Evolutionary conservation across 2,329 filamentous ascomycete species (phyloP), one percentile per base, ranked within the genome.

Genomic region (Corinectria fuckeliana): DNA sequence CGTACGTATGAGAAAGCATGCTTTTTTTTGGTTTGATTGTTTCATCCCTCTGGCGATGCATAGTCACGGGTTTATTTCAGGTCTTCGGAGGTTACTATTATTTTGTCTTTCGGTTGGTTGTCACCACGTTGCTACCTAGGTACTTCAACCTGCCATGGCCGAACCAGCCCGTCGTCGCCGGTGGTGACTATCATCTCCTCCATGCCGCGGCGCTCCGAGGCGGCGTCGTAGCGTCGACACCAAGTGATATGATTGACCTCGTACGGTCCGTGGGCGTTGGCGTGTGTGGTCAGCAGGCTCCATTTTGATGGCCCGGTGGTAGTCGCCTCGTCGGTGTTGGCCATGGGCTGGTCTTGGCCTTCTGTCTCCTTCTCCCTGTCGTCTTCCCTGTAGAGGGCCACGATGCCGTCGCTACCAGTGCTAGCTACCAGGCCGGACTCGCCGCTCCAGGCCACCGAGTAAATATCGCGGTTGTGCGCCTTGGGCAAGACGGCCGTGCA

Each of bases 201-300:
- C 21, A 80, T 75, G 3, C 82, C 81, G 53, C 76, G 82, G 62
- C 77, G 81, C 72, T 82, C 82, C 1, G 77, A 76, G 1, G 80
- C 88, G 49, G 82, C 81, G 73, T 97, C 93, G 57, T 87, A 90
- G 57, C 93, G 83, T 68, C 84, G 86, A 65, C 92, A 93, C 95
- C 95, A 99, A 2, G 86, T 88, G 48, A 95, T 85, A 75, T 97
- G 93, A 71, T 99, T 99, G 64, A 98, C 84, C 77, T 99, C 95
- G 72, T 94, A 97, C 2, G 96, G 91, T 1, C 92, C 93, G 74
- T 99, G 95, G 2, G 89, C 91, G 30, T 88, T 89, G 47, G 89
- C 82, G 1, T 91, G 72, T n/a, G 85, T 84, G 0, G 87, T 86
- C 14, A 96, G 71, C 3, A 94, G 76, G 6, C 82, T 81, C 95